Conservation (phyloP, 2,329 filamentous ascomycete species). For the Chlorencoelia australis region DNA sequence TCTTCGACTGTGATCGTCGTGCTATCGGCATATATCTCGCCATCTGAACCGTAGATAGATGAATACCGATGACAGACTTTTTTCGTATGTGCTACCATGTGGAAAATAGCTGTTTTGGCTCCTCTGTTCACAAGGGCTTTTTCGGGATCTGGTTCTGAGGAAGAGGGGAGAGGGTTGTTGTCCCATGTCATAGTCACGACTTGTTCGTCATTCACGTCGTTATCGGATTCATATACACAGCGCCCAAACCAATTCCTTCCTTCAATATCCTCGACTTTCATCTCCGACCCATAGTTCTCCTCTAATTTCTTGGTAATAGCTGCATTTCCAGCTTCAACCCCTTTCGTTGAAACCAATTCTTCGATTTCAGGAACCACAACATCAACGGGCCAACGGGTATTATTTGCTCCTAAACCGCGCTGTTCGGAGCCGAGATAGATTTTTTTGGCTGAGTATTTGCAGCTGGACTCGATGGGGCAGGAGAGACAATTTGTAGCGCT, state of each 20-base stretch:
- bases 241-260: constrained; percentile 72
- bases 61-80: constrained; percentile 80
- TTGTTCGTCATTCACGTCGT: constrained; percentile 90
- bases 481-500: constrained; percentile 76
- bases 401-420: constrained; percentile 50
- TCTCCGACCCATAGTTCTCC: constrained; percentile 44
- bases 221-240: constrained; percentile 91
- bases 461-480: constrained; percentile 64
- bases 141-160: constrained; percentile 9
- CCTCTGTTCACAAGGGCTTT: constrained; percentile 34
- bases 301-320: constrained; percentile 30
- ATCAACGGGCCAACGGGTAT: constrained; percentile 71
- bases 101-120: constrained; percentile 79
- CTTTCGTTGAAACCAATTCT: constrained; percentile 45
- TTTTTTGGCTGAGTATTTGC: constrained; percentile 76
- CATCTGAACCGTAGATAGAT: constrained; percentile 73
- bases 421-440: constrained; percentile 46
- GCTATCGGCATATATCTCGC: constrained; percentile 81
- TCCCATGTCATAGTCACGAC: constrained; percentile 83
- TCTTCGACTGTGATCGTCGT: constrained; percentile 64
- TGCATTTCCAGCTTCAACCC: constrained; percentile 38
- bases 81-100: constrained; percentile 88
- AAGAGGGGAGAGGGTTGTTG: constrained; percentile 47
- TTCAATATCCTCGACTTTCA: constrained; percentile 37
- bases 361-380: constrained; percentile 92